phyloP scores from a whole-genome alignment of 208 protist species.

The Angomonas ambiguus region DNA sequence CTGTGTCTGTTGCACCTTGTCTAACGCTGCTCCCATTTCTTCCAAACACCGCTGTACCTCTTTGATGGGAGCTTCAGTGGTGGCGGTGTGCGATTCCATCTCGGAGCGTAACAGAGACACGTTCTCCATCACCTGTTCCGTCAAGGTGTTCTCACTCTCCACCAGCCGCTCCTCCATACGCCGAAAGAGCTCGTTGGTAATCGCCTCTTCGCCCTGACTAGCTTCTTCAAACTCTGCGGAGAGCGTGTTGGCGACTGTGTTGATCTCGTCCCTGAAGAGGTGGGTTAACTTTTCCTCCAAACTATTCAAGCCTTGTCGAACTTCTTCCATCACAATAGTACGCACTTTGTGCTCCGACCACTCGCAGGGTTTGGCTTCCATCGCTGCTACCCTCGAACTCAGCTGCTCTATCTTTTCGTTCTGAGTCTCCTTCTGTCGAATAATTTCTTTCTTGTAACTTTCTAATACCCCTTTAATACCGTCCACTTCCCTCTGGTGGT shows the following conservation, averaged over 20 bases:
- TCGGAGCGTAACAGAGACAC: background rate
- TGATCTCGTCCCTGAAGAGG: background rate
- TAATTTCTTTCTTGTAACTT: background rate
- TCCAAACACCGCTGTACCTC: background rate
- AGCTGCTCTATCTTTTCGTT: background rate
- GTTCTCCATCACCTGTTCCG: background rate
- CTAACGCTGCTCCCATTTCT: background rate
- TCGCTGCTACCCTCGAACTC: background rate
- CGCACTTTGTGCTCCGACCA: background rate
- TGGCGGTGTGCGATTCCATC: background rate
- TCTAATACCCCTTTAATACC: background rate
- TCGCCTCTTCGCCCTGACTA: background rate
- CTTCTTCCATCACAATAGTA: background rate
- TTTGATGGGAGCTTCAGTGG: background rate
- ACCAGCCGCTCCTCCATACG: background rate
- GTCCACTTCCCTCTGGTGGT: background rate
- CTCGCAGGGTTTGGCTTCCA: background rate
- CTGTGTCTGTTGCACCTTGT: background rate
- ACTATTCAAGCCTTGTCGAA: background rate
- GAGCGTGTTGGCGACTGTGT: background rate
- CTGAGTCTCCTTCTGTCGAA: background rate
- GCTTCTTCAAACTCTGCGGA: background rate
- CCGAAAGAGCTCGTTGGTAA: background rate
- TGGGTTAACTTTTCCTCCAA: background rate
- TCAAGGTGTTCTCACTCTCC: background rate